These are phyloP conservation scores for Perilla frutescens DNA, from an alignment of 257 asterid species.

Conservation along the genomic window DNA sequence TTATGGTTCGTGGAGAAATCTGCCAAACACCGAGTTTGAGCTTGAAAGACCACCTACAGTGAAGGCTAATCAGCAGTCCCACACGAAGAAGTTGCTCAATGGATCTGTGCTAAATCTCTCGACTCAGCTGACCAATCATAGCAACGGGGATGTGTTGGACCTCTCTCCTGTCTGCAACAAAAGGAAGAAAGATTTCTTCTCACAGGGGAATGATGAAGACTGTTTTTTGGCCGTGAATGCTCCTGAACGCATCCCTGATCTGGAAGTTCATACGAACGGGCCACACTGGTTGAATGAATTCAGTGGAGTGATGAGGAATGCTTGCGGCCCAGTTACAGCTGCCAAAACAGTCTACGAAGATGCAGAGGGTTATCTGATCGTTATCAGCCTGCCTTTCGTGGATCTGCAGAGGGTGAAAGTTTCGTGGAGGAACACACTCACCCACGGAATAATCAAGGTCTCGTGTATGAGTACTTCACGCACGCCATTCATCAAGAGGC, in stretches of 20 bases:
- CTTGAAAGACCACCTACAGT: slow-evolving; percentile 54
- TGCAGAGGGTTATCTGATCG: slow-evolving; percentile 67
- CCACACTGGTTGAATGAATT: slow-evolving; percentile 70
- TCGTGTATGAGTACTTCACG: slow-evolving; percentile 50
- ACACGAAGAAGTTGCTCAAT: slow-evolving; percentile 60
- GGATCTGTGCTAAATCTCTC: slow-evolving; percentile 69
- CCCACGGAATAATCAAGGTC: slow-evolving; percentile 52
- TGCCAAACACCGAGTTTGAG: slow-evolving; percentile 70
- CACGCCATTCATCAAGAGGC: slow-evolving; percentile 49
- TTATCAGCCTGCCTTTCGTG: slow-evolving; percentile 65
- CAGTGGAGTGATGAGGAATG: slow-evolving; percentile 59
- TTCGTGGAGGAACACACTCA: slow-evolving; percentile 67
- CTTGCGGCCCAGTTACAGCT: slow-evolving; percentile 74
- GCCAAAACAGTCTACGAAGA: slow-evolving; percentile 77
- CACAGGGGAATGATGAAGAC: slow-evolving; percentile 55
- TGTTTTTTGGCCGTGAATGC: slow-evolving; percentile 45
- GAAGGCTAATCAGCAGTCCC: slow-evolving; percentile 50
- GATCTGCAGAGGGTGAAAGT: slow-evolving; percentile 75
- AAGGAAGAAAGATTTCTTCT: slow-evolving; percentile 61
- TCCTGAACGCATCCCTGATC: slow-evolving; percentile 47
- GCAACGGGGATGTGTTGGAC: slow-evolving; percentile 52
- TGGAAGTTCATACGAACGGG: slow-evolving; percentile 52
- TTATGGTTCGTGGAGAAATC: slow-evolving; percentile 68
- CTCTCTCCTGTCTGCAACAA: slow-evolving; percentile 58
- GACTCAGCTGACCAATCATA: slow-evolving; percentile 50